Evolutionary conservation across 805 yeast species (phyloP), one percentile per base, ranked within the genome.

Genomic region (Komagataella mondaviorum): DNA sequence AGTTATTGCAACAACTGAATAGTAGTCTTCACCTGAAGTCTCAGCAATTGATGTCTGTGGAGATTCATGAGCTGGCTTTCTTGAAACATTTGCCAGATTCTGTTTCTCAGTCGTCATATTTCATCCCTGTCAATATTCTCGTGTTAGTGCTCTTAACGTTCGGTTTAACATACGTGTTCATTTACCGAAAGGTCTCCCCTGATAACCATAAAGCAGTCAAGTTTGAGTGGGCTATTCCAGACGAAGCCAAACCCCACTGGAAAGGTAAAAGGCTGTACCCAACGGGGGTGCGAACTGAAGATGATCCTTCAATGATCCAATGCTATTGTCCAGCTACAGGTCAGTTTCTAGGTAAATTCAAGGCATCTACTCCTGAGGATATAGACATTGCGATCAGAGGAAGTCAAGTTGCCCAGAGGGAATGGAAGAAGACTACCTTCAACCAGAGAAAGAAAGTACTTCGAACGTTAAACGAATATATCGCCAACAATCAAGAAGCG

Each of bases 261-360:
- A 89, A 89, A 65, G 96, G 96, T 6, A 84, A 80, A 59, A 71
- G 96, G 50, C 71, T 88, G 39, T 76, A 78, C 50, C 83, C 88
- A 0, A 76, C 84, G 12, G 70, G 80, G 12, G 71, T 87, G 3
- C 69, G 70, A 48, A 77, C 78, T 52, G 74, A 76, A 2, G 76
- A 75, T 22, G 89, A 85, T 51, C 86, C 91, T 2, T 72, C 70
- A 18, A 71, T 67, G 56, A 86, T 91, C 55, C 90, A 88, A 61
- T 80, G 90, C 54, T 85, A 87, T 64, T 91, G 99, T 68, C 99
- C 99, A 3, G 96, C 98, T 0, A 93, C 98, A 0, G 95, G 96
- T 39, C 96, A 88, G 66, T 81, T 71, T 55, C 71, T 91, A 56
- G 98, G 96, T 1, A 73, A 81, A 20, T 83, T 81, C 58, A 69